Conservation (phyloP, 805 yeast species). For the Metschnikowia similis region DNA sequence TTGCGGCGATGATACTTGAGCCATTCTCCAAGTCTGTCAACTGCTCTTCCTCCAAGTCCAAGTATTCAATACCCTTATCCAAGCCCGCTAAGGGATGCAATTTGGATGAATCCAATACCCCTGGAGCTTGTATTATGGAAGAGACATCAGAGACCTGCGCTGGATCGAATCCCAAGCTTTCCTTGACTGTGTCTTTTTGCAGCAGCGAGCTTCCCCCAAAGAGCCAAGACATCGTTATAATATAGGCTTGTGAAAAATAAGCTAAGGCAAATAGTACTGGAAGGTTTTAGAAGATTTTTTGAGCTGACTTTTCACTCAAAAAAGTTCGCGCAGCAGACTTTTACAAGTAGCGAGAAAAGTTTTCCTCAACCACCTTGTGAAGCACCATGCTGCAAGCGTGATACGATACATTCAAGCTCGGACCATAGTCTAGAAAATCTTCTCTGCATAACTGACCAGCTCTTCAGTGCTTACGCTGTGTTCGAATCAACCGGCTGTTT, state of each 20-base stretch:
- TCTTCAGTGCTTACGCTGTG: not conserved
- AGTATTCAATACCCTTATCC: constrained; percentile 82
- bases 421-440: not conserved
- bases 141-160: constrained; percentile 59
- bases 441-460: too few species aligned
- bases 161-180: constrained; percentile 61
- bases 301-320: constrained; percentile 1
- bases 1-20: constrained; percentile 87
- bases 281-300: constrained; percentile 2
- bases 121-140: constrained; percentile 55
- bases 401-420: not conserved
- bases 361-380: not conserved
- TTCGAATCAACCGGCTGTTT: not conserved
- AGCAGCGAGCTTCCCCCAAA: constrained; percentile 35
- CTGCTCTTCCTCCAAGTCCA: constrained; percentile 81
- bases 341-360: not conserved
- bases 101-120: constrained; percentile 61
- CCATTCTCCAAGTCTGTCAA: constrained; percentile 78
- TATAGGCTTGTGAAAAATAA: not conserved
- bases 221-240: constrained; percentile 43
- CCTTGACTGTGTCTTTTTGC: constrained; percentile 22
- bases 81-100: constrained; percentile 92
- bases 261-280: constrained; percentile 1
- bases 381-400: not conserved
- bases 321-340: constrained; percentile 2